These are phyloP conservation scores for Volutella citrinella DNA, from an alignment of 2,329 filamentous ascomycete species.

Conservation along the genomic window DNA sequence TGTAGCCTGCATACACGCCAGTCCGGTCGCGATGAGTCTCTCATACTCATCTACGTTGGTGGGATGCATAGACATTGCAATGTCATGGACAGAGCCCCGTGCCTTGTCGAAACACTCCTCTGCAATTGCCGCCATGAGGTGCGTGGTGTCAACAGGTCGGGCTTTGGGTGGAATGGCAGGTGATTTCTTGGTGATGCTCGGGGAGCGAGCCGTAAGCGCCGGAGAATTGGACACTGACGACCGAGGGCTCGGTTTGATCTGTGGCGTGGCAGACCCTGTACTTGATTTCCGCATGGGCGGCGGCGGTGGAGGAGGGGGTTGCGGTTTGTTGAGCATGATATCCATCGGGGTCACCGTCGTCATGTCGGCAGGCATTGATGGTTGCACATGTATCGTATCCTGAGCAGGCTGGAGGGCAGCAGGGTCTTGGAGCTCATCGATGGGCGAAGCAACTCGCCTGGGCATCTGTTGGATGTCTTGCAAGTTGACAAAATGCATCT, in stretches of 20 bases:
- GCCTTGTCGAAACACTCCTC: slow-evolving; percentile 74
- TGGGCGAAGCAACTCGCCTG: no score
- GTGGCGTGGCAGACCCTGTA: slow-evolving; percentile 19
- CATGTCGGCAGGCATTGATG: slow-evolving; percentile 15
- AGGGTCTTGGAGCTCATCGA: no score
- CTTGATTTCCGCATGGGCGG: slow-evolving; percentile 17
- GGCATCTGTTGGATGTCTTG: slow-evolving; percentile 36
- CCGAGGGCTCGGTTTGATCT: slow-evolving; percentile 36
- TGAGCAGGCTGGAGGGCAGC: no score
- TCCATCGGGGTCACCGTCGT: slow-evolving; percentile 24
- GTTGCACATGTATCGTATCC: slow-evolving; percentile 12
- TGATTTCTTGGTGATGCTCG: slow-evolving; percentile 40
- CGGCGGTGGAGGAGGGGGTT: slow-evolving; percentile 9
- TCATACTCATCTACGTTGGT: slow-evolving; percentile 63
- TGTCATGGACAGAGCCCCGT: slow-evolving; percentile 49
- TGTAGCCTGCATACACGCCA: slow-evolving; percentile 70
- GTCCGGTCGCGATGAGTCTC: slow-evolving; percentile 66
- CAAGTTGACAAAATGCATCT: slow-evolving; percentile 35
- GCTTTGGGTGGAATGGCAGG: slow-evolving; percentile 39
- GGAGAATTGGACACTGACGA: slow-evolving; percentile 41
- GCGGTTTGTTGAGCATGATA: slow-evolving; percentile 21
- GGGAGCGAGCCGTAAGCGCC: slow-evolving; percentile 37
- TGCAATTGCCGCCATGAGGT: slow-evolving; percentile 66
- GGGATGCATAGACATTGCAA: slow-evolving; percentile 34
- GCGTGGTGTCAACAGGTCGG: slow-evolving; percentile 47